Evolutionary conservation across 768 basidiomycete species (phyloP).

Genomic region (Mycena vitilis): DNA sequence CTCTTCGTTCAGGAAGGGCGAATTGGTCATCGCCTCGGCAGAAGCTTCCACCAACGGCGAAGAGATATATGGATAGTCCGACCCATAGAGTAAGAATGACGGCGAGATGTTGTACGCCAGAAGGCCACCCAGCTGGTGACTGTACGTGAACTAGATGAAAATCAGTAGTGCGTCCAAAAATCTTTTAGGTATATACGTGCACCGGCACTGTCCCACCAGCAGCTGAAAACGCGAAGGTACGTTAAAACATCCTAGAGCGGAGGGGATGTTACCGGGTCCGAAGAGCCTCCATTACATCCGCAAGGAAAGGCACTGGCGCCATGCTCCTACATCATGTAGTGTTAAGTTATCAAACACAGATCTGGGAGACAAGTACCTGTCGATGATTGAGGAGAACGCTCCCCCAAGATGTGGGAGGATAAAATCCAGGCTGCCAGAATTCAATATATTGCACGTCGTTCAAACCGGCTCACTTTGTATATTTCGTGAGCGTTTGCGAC

Average conservation of each 20-base stretch:
- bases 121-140: conserved; percentile 26
- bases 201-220: conserved; percentile 34
- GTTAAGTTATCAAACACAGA: background rate
- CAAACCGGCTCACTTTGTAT: background rate
- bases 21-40: conserved; percentile 14
- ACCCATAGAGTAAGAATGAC: conserved; percentile 18
- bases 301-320: conserved; percentile 1
- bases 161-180: background rate
- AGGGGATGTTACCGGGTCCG: conserved; percentile 22
- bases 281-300: conserved; percentile 26
- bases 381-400: conserved; percentile 27
- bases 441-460: background rate
- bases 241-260: background rate
- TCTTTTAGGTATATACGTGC: background rate
- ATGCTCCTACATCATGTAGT: conserved; percentile 8
- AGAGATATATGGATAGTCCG: conserved; percentile 28
- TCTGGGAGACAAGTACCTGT: conserved; percentile 6
- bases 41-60: conserved; percentile 15
- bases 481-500: conserved; percentile 27
- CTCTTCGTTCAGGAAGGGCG: conserved; percentile 19
- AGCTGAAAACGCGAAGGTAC: background rate
- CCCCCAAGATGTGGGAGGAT: conserved; percentile 31
- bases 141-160: conserved; percentile 19
- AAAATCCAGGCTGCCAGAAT: conserved; percentile 21
- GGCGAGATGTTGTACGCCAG: conserved; percentile 29